Percentiles rank a stretch among this genome's conserved stretches.
Evolutionary conservation across 2,329 filamentous ascomycete species (phyloP).

Genomic region (Geoglossum cookeanum): DNA sequence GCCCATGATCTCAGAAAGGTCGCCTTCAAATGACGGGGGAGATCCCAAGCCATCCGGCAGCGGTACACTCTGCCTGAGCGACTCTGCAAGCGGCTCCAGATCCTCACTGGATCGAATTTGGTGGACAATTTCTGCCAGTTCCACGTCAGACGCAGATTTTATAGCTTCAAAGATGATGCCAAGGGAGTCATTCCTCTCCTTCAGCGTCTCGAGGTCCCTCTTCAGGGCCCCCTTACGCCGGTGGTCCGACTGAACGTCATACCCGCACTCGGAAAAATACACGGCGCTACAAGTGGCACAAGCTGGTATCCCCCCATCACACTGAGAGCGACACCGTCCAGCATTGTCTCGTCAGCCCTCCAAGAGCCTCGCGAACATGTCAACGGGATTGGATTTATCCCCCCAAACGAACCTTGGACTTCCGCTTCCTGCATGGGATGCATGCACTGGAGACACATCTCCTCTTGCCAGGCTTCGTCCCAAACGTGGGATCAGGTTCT

Average conservation of each 20-base stretch:
- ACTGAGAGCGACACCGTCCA: slow-evolving; percentile 17
- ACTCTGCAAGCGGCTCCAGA: slow-evolving; percentile 22
- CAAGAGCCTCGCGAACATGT: background rate
- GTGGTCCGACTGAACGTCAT: slow-evolving; percentile 25
- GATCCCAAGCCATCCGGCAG: background rate
- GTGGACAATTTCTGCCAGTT: slow-evolving; percentile 18
- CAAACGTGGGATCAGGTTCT: slow-evolving; percentile 1
- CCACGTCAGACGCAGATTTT: slow-evolving; percentile 24
- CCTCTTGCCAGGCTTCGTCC: slow-evolving; percentile 15
- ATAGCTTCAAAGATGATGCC: slow-evolving; percentile 26
- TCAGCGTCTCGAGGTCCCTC: slow-evolving; percentile 20
- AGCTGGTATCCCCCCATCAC: slow-evolving; percentile 28
- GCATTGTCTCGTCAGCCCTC: background rate
- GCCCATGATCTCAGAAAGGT: slow-evolving; percentile 20
- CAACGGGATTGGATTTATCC: background rate
- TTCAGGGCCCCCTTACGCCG: slow-evolving; percentile 24
- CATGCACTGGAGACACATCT: slow-evolving; percentile 24
- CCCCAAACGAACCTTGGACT: slow-evolving; percentile 24
- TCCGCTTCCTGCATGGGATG: slow-evolving; percentile 30
- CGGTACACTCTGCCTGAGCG: slow-evolving; percentile 14
- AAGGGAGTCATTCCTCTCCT: slow-evolving; percentile 19
- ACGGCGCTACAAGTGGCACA: slow-evolving; percentile 32
- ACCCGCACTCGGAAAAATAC: slow-evolving; percentile 30
- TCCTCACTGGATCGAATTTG: slow-evolving; percentile 23
- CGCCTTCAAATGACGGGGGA: slow-evolving; percentile 18